Evolutionary conservation across 2,329 filamentous ascomycete genomes (phyloP).

Genomic region (Tolypocladium ophioglossoides): DNA sequence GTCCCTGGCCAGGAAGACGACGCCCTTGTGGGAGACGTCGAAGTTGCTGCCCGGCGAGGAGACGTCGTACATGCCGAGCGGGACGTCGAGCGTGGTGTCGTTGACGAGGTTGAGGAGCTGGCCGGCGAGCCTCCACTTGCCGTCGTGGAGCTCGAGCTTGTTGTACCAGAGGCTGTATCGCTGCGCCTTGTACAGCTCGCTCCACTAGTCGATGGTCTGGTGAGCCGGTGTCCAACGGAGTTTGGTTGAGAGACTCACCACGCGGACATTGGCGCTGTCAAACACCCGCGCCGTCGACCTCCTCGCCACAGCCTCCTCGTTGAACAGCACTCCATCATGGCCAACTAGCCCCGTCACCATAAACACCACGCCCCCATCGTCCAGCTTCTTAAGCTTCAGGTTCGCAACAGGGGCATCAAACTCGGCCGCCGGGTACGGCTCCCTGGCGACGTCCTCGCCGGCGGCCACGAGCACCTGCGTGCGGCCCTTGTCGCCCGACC

Average conservation of each 20-base stretch:
- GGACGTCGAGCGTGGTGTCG: conserved; percentile 20
- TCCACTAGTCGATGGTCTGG: conserved; percentile 15
- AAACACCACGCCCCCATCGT: conserved; percentile 23
- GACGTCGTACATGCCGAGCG: conserved; percentile 14
- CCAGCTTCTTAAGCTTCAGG: conserved; percentile 22
- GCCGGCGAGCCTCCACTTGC: conserved; percentile 17
- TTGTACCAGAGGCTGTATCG: conserved; percentile 28
- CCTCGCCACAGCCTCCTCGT: conserved; percentile 14
- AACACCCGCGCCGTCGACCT: conserved; percentile 21
- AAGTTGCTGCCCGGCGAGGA: conserved; percentile 13
- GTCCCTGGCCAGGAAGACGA: conserved; percentile 21
- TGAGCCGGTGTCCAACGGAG: fast-evolving
- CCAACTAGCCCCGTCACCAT: conserved; percentile 22
- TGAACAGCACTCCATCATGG: conserved; percentile 19
- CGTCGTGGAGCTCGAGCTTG: conserved; percentile 15
- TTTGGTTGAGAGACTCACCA: conserved; percentile 14
- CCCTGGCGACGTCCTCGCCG: conserved; percentile 9
- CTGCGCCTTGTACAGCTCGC: conserved; percentile 17
- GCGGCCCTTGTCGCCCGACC: conserved; percentile 14
- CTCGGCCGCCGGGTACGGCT: conserved; percentile 15
- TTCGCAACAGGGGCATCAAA: conserved; percentile 21
- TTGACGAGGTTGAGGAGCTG: conserved; percentile 22
- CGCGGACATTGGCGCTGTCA: conserved; percentile 19
- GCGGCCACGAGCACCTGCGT: conserved; percentile 20
- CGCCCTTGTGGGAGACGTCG: conserved; percentile 22